phyloP scores from a whole-genome alignment of 2,329 filamentous ascomycete species.

The Coniochaeta sp. region DNA sequence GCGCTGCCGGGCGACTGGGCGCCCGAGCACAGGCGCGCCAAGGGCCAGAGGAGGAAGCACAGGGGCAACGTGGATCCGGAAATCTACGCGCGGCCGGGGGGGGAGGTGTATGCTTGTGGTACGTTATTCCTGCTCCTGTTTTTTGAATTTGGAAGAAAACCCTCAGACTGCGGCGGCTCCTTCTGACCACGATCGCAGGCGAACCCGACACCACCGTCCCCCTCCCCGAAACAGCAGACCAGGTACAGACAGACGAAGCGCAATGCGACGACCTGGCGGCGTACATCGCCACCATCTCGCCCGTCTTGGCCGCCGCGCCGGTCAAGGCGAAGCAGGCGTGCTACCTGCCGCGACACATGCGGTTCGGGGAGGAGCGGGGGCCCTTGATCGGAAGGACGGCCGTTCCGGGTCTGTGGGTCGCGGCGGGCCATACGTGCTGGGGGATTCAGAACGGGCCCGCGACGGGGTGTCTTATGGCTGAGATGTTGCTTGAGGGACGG shows the following conservation, averaged over 20 bases:
- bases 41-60: conserved; percentile 45
- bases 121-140: conserved; percentile 19
- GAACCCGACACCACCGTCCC: conserved; percentile 73
- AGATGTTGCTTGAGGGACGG: conserved; percentile 67
- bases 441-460: conserved; percentile 93
- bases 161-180: too few species aligned
- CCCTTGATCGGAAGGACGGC: conserved; percentile 74
- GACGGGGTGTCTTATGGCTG: conserved; percentile 74
- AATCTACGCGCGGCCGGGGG: conserved; percentile 84
- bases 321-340: conserved; percentile 79
- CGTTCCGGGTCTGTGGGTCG: conserved; percentile 69
- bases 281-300: conserved; percentile 61
- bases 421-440: conserved; percentile 94
- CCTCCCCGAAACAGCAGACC: conserved; percentile 67
- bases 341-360: conserved; percentile 75
- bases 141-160: too few species aligned
- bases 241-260: conserved; percentile 65
- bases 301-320: conserved; percentile 60
- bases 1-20: conserved; percentile 60
- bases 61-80: conserved; percentile 70
- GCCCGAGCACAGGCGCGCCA: conserved; percentile 37
- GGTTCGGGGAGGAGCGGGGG: conserved; percentile 50
- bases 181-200: conserved; percentile 26
- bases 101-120: conserved; percentile 91
- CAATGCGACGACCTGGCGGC: conserved; percentile 82